Evolutionary conservation across 306 rosid species (phyloP).

Genomic region (Elaeagnus macrophylla): DNA sequence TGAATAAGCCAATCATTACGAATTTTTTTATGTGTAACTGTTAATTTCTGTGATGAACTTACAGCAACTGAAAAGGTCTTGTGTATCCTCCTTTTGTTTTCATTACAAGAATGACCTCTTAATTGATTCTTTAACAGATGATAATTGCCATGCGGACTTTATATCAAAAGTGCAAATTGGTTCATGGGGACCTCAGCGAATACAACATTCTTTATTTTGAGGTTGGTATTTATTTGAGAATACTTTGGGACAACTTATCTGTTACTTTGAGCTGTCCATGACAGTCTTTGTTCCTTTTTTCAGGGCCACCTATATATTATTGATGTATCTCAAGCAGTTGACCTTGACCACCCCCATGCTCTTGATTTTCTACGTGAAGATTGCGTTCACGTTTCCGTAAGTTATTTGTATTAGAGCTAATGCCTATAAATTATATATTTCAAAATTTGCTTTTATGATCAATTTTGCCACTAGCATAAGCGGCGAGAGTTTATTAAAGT

Average conservation of each 20-base stretch:
- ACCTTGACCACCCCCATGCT: constrained; percentile 83
- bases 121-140: constrained; percentile 35
- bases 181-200: constrained; percentile 93
- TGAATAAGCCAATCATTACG: neutral
- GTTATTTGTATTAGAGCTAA: constrained; percentile 10
- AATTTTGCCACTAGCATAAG: neutral
- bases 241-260: neutral
- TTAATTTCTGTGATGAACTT: neutral
- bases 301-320: constrained; percentile 85
- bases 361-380: constrained; percentile 78
- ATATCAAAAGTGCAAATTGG: constrained; percentile 87
- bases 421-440: neutral
- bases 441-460: neutral
- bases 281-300: constrained; percentile 9
- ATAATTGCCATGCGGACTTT: constrained; percentile 73
- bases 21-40: neutral
- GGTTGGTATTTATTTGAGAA: constrained; percentile 23
- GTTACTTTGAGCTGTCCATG: neutral
- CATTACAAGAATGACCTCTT: neutral
- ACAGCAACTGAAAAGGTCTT: neutral
- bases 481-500: constrained; percentile 11
- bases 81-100: neutral
- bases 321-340: constrained; percentile 93
- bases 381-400: constrained; percentile 67
- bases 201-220: constrained; percentile 79